Evolutionary conservation across 768 basidiomycete genomes (phyloP), one percentile per base, ranked within the genome.

Genomic region (Ramaria rubella): DNA sequence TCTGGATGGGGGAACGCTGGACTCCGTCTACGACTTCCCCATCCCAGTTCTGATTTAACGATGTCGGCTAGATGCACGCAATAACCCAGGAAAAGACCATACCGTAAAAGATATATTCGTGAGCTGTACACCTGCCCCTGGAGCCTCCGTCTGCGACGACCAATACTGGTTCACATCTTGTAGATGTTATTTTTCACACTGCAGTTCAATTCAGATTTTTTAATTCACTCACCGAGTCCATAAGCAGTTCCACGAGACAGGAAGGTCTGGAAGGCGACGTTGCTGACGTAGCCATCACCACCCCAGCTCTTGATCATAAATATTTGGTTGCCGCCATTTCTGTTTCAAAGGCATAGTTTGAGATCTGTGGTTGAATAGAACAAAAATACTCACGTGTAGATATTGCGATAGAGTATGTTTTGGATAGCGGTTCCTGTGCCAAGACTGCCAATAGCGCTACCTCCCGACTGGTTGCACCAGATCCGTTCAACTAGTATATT

Each of bases 381-480:
- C 36, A 38, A 11, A 38, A 38, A 11, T n/a, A 38, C 51, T 57
- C 63, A 63, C 57, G 56, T 57, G 52, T 68, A 68, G 40, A 68
- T 50, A 58, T 67, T 57, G 29, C 64, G 57, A 43, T 68, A 68
- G n/a, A 63, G 15, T 17, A 68, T 57, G 44, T 68, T 62, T 55
- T 59, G 31, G 55, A 68, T 65, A 21, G 62, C 56, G 5, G 66
- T 68, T n/a, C 65, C 65, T 15, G 59, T 60, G 4, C 61, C 63
- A 11, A 68, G 58, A 33, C 60, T 62, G 21, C 67, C 67, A 24
- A 68, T 68, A 19, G 67, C 67, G 36, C 60, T 63, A n/a, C 68
- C 68, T 3, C 68, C 68, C 15, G 62, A 63, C 51, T 65, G 65
- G 61, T 70, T 70, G 63, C 69, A 70, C 65, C 65, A 69, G 36